phyloP scores from a whole-genome alignment of 1,284 basidiomycete genomes.

The Cryptococcus maquisensis region DNA sequence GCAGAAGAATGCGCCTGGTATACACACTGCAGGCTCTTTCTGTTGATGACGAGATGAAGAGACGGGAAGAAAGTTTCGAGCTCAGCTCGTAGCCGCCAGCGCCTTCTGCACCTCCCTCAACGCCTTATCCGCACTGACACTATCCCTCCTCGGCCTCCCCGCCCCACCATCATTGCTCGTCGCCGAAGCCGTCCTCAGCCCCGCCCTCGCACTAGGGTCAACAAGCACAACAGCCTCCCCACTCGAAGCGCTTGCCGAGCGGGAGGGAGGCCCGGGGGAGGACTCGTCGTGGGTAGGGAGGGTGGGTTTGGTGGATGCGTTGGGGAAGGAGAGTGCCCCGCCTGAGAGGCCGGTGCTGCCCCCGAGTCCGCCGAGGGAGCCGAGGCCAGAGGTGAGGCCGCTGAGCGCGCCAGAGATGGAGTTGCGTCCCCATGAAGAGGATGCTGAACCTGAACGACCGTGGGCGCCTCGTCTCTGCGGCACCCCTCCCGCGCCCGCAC shows the following conservation, averaged over 20 bases:
- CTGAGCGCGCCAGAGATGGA: constrained; percentile 3
- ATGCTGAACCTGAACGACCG: constrained; percentile 30
- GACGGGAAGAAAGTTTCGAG: too few relatives aligned
- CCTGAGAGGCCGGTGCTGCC: background rate
- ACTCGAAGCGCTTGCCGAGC: constrained; percentile 17
- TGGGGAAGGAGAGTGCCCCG: constrained; percentile 5
- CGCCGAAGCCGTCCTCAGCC: constrained; percentile 6
- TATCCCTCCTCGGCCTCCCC: constrained; percentile 29
- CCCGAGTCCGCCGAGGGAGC: background rate
- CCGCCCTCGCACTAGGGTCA: constrained; percentile 20
- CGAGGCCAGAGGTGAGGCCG: constrained; percentile 6
- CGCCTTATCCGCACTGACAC: constrained; percentile 56
- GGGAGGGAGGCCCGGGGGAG: constrained; percentile 16
- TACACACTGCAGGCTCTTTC: too few relatives aligned
- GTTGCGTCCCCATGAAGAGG: constrained; percentile 25
- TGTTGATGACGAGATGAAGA: too few relatives aligned
- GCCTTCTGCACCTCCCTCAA: constrained; percentile 70
- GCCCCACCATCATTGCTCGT: constrained; percentile 9
- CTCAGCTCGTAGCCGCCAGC: constrained; percentile 50
- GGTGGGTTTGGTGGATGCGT: constrained; percentile 18
- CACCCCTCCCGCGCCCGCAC: constrained; percentile 4
- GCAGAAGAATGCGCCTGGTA: too few relatives aligned
- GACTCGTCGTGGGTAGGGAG: constrained; percentile 42
- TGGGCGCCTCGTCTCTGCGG: constrained; percentile 18
- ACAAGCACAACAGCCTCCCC: constrained; percentile 27